Evolutionary conservation across 2,329 filamentous ascomycete genomes (phyloP), one percentile per base, ranked within the genome.

Genomic region (Phoma sp.): DNA sequence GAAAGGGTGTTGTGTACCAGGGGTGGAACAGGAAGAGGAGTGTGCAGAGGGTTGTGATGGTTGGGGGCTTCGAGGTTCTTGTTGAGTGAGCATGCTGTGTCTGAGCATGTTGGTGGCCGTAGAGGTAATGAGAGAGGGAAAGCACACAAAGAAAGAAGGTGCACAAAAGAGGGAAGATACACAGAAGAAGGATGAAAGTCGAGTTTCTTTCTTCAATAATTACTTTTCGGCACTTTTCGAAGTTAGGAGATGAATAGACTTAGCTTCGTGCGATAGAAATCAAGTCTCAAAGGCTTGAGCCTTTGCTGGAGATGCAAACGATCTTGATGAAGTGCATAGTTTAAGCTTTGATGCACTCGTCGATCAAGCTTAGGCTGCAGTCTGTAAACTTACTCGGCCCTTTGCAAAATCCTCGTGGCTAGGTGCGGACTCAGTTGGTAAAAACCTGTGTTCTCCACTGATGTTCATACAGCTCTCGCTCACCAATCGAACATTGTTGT

Each of bases 1-100:
- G 66, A 12, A 58, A 57, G 51, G 59, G 63, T 0, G 52, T 67
- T 21, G 66, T 69, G 17, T 60, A 60, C 36, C 56, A 61, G 52
- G 62, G 61, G 24, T 67, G 60, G 62, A 36, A 33, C 2, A 31
- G 17, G 41, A 55, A 51, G 52, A 51, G 52, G 37, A 33, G 13
- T 8, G 46, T 51, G 24, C 46, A 51, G 43, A 21, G 52, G 19
- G 37, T 55, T 19, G 35, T 51, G 21, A 9, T 51, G 37, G 47
- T 55, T 4, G 52, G 43, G 15, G 47, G 43, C 2, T 55, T 32
- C 21, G 52, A 55, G 54, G 41, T 44, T 21, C 4, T 43, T 40
- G 39, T 62, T 41, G 56, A 58, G 40, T 53, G 7, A 36, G 19
- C 19, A 3, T 19, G 27, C 15, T 21, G 8, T 17, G 13, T 21